These are phyloP conservation scores for Apophysomyces elegans DNA, from an alignment of 371 early-diverging fungal genomes.

Conservation along the genomic window DNA sequence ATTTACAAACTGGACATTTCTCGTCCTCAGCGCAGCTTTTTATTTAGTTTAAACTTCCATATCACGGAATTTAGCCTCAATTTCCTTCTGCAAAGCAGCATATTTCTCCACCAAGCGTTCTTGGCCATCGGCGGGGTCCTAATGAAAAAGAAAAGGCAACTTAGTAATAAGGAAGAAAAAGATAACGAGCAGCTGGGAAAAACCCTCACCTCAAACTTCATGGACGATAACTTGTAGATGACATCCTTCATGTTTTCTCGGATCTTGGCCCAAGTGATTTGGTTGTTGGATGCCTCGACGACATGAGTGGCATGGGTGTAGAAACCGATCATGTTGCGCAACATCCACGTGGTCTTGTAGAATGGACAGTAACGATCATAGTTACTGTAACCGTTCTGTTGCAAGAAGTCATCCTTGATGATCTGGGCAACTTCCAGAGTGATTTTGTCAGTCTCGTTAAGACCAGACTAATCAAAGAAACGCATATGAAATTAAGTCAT, in stretches of 20 bases:
- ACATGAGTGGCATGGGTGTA: slow-evolving; percentile 94
- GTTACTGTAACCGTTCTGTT: slow-evolving; percentile 99
- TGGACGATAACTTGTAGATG: slow-evolving; percentile 95
- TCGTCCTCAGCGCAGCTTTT: background rate
- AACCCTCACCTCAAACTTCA: slow-evolving; percentile 94
- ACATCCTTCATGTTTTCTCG: slow-evolving; percentile 94
- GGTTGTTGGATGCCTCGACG: slow-evolving; percentile 89
- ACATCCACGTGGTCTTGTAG: slow-evolving; percentile 98
- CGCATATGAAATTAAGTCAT: background rate
- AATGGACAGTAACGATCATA: slow-evolving; percentile 99
- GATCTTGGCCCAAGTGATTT: slow-evolving; percentile 96
- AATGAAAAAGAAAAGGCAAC: background rate
- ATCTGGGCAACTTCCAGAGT: slow-evolving; percentile 98
- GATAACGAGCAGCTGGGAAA: background rate
- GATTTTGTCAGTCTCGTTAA: slow-evolving; percentile 99
- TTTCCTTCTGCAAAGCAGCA: slow-evolving; percentile 88
- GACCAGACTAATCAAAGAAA: slow-evolving; percentile 65
- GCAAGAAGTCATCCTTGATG: slow-evolving; percentile 99
- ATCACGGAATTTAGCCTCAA: slow-evolving; percentile 92
- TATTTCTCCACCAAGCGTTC: slow-evolving; percentile 84
- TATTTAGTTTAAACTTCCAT: slow-evolving; percentile 45
- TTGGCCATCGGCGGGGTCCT: slow-evolving; percentile 96
- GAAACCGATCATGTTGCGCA: slow-evolving; percentile 98
- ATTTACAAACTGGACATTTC: background rate
- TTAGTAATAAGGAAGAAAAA: slow-evolving; percentile 7